A percentile compares a stretch with the other conserved stretches of the same genome.
These are phyloP conservation scores for Kuraishia hungarica DNA, from an alignment of 805 yeast species.

Conservation along the genomic window DNA sequence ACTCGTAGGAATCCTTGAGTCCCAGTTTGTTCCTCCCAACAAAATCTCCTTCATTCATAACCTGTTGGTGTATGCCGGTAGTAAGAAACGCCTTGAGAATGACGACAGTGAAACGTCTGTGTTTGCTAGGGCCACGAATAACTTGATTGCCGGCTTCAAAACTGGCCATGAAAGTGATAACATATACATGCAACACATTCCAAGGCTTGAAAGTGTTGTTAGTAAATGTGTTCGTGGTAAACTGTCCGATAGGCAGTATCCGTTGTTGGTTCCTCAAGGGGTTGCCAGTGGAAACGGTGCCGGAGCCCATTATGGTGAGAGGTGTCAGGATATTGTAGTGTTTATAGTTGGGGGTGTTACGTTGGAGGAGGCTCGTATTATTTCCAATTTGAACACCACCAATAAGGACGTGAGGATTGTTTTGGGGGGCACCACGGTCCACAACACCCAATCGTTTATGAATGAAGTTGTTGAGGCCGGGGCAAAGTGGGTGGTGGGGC, in stretches of 20 bases:
- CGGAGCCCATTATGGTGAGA: constrained; percentile 21
- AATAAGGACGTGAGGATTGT: constrained; percentile 54
- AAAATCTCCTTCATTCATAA: constrained; percentile 35
- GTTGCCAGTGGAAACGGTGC: constrained; percentile 20
- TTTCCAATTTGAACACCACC: constrained; percentile 58
- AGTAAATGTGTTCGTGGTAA: constrained; percentile 31
- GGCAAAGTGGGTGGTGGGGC: not conserved
- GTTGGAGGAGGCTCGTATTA: constrained; percentile 82
- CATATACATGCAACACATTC: constrained; percentile 87
- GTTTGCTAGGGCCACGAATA: constrained; percentile 14
- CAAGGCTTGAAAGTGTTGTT: constrained; percentile 50
- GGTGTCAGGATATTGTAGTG: constrained; percentile 59
- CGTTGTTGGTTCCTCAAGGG: constrained; percentile 31
- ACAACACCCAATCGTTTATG: constrained; percentile 35
- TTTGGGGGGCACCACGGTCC: constrained; percentile 72
- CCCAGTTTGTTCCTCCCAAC: constrained; percentile 24
- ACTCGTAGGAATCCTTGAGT: constrained; percentile 29
- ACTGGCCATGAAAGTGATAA: constrained; percentile 42
- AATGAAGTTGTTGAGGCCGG: constrained; percentile 11
- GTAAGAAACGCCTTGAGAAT: constrained; percentile 27
- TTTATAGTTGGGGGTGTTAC: constrained; percentile 86
- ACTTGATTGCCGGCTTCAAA: constrained; percentile 24
- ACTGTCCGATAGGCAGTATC: constrained; percentile 30
- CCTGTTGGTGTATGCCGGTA: constrained; percentile 36
- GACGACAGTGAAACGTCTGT: constrained; percentile 22